Conservation (phyloP, 257 asterid species). For the Oldenlandia corymbosa region DNA sequence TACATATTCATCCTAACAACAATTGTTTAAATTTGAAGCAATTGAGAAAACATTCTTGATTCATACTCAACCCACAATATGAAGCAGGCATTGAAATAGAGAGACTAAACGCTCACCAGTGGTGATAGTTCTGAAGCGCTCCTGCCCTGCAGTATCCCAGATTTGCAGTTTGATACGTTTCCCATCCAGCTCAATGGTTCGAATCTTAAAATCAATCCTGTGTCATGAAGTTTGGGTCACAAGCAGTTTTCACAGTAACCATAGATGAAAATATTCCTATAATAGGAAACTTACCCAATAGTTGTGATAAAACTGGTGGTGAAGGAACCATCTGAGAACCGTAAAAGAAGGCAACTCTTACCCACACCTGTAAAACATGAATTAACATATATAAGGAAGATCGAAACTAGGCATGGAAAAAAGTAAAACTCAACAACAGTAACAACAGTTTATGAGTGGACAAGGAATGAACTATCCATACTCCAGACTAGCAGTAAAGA, state of each 20-base stretch:
- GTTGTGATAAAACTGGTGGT: slow-evolving; percentile 94
- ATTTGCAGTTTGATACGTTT: slow-evolving; percentile 33
- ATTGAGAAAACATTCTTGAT: background rate
- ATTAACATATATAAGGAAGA: background rate
- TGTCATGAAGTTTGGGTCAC: slow-evolving; percentile 2
- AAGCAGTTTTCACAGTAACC: background rate
- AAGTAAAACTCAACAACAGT: slow-evolving; percentile 1
- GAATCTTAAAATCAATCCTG: slow-evolving; percentile 40
- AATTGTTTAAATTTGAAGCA: background rate
- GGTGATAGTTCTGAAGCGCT: slow-evolving; percentile 41
- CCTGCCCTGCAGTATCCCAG: slow-evolving; percentile 41
- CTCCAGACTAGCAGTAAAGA: background rate
- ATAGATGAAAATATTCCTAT: background rate
- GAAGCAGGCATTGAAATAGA: background rate
- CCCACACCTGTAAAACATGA: slow-evolving; percentile 37
- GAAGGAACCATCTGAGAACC: slow-evolving; percentile 98
- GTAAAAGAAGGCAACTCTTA: slow-evolving; percentile 97
- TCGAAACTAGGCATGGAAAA: background rate
- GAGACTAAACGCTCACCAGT: slow-evolving; percentile 24
- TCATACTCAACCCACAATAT: background rate
- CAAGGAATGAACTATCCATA: background rate
- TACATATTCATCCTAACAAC: background rate
- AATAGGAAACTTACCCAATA: slow-evolving; percentile 27
- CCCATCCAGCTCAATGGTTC: slow-evolving; percentile 38
- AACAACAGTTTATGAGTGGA: background rate